Evolutionary conservation across 305 asterid species (phyloP), one percentile per base, ranked within the genome.

Genomic region (Salvia sclarea): DNA sequence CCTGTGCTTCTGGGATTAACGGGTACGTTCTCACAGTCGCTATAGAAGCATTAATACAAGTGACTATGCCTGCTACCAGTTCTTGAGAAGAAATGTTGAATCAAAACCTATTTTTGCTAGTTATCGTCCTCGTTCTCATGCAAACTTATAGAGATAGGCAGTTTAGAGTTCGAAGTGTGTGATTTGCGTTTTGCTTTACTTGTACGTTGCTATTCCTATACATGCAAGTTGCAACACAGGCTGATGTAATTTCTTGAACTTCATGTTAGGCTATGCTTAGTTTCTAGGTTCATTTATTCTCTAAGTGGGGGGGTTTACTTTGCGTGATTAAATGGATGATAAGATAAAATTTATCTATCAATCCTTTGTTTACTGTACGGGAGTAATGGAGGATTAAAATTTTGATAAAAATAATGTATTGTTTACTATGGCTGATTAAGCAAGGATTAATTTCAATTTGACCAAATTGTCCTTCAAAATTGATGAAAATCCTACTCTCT

Each of bases 1-100:
- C 77, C 18, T 2, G 3, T 65, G 72, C 77, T 16, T 47, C 63
- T 1, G 77, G 68, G 55, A 73, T 17, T 0, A 58, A 41, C 0
- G 16, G 48, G 17, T 21, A 58, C 1, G 69, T 73, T 48, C 13
- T 16, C 3, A 3, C 57, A 16, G 28, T 0, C 3, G 73, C 62
- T 13, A 73, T 12, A 10, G 68, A 66, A 25, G 68, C 7, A 31
- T 73, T 58, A 2, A 21, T 12, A 18, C 73, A 66, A 35, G 61
- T 56, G 12, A 58, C 13, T 3, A 64, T 69, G 22, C 72, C 77
- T 13, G 67, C 49, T 2, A 72, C 14, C n/a, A 5, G 4, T 28
- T 6, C 57, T 18, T 41, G 41, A 22, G 71, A 10, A 55, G 22
- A 64, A 64, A 17, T 12, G 48, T 3, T 2, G 68, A 30, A 68